Conservation (phyloP, 2,329 filamentous ascomycete species). For the Neopestalotiopsis clavispora region DNA sequence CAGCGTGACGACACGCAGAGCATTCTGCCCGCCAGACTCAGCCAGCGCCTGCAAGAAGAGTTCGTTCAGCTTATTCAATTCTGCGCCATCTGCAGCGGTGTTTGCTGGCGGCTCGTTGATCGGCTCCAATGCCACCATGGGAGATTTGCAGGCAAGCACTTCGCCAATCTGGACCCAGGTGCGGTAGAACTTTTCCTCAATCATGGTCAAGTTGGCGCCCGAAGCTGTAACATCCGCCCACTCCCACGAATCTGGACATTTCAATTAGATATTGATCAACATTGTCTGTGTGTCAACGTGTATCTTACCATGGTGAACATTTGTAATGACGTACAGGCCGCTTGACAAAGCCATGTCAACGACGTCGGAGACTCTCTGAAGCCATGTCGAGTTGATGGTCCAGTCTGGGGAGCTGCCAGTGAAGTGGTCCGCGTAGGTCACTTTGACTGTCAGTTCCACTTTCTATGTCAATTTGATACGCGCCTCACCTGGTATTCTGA, state of each 20-base stretch:
- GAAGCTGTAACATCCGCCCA: conserved; percentile 58
- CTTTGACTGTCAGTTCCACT: conserved; percentile 31
- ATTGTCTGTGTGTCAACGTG: neutral
- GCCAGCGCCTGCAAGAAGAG: conserved; percentile 60
- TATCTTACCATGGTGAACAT: conserved; percentile 56
- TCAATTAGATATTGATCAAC: neutral
- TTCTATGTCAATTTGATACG: conserved; percentile 1
- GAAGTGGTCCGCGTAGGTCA: conserved; percentile 65
- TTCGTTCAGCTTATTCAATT: conserved; percentile 60
- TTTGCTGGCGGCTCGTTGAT: conserved; percentile 64
- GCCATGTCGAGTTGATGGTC: conserved; percentile 58
- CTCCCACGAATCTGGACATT: conserved; percentile 53
- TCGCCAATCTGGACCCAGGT: conserved; percentile 63
- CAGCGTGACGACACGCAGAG: conserved; percentile 59
- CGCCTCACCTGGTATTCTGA: conserved; percentile 55
- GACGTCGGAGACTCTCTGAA: conserved; percentile 62
- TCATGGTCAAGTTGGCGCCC: conserved; percentile 52
- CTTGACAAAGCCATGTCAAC: conserved; percentile 58
- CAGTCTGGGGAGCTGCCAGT: conserved; percentile 53
- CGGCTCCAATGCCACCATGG: conserved; percentile 59
- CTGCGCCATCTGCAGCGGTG: conserved; percentile 52
- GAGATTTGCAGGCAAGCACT: conserved; percentile 59
- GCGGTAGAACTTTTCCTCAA: conserved; percentile 60
- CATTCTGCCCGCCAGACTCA: conserved; percentile 59
- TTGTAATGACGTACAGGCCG: conserved; percentile 58